A percentile compares a stretch with the other conserved stretches of the same genome.
Evolutionary conservation across 306 rosid species (phyloP).

Genomic region (Fagus crenata): DNA sequence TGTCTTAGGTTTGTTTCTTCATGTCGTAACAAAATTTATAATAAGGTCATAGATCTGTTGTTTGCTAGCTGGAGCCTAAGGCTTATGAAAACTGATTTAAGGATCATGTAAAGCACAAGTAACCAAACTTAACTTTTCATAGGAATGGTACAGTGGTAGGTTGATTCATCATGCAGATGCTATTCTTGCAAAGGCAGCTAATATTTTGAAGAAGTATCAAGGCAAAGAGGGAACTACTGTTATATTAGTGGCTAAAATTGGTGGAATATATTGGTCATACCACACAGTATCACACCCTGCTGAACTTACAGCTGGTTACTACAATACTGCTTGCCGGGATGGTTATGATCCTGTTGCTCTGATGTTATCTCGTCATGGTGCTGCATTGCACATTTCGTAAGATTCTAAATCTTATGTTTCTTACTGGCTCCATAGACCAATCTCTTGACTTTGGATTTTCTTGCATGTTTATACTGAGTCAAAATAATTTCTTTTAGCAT

Average conservation of each 20-base stretch:
- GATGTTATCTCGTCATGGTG: constrained; percentile 41
- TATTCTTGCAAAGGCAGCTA: constrained; percentile 41
- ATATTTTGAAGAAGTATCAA: constrained; percentile 33
- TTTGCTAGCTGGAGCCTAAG: not conserved
- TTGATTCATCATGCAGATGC: constrained; percentile 44
- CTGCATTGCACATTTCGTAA: constrained; percentile 40
- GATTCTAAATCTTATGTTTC: constrained; percentile 15
- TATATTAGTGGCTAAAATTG: constrained; percentile 40
- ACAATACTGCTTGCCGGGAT: constrained; percentile 34
- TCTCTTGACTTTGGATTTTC: not conserved
- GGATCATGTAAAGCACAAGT: not conserved
- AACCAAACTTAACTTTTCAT: constrained; percentile 1
- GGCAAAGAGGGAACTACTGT: constrained; percentile 22
- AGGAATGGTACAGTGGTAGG: constrained; percentile 46
- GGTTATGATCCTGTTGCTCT: constrained; percentile 41
- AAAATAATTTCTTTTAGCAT: not conserved
- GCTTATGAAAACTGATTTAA: not conserved
- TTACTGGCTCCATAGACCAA: not conserved
- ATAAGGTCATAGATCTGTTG: not conserved
- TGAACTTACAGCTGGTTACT: constrained; percentile 47
- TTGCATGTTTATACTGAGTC: not conserved
- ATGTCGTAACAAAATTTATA: not conserved
- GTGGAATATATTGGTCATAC: constrained; percentile 44
- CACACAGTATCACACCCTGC: constrained; percentile 36
- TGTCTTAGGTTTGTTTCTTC: not conserved